Evolutionary conservation across 2,329 filamentous ascomycete genomes (phyloP).

Genomic region (Calycina herbarum): DNA sequence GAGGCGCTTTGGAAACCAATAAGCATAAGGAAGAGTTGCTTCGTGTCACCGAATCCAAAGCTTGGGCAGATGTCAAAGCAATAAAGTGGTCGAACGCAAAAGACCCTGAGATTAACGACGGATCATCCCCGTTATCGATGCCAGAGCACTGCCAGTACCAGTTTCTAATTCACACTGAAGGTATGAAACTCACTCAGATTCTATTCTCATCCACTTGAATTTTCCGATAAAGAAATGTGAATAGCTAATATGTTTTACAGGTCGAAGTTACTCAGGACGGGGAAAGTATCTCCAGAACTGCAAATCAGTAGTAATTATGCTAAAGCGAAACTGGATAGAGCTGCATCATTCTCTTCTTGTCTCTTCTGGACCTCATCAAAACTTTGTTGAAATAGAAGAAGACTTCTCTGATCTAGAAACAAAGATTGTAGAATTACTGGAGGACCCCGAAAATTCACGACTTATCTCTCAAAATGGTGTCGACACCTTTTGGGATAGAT

Average conservation of each 20-base stretch:
- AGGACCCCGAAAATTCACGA: constrained; percentile 45
- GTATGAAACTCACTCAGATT: background rate
- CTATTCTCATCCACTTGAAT: no score
- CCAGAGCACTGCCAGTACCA: constrained; percentile 56
- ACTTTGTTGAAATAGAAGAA: constrained; percentile 48
- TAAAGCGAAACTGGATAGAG: constrained; percentile 20
- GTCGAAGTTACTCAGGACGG: constrained; percentile 52
- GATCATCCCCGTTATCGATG: constrained; percentile 41
- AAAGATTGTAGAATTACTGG: constrained; percentile 43
- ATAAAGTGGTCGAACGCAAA: constrained; percentile 26
- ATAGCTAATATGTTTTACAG: background rate
- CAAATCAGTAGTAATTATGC: constrained; percentile 18
- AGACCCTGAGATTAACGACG: constrained; percentile 13
- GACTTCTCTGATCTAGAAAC: constrained; percentile 44
- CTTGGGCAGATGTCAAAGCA: constrained; percentile 40
- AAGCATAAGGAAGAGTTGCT: constrained; percentile 32
- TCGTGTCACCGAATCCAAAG: constrained; percentile 31
- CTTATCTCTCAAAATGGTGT: constrained; percentile 43
- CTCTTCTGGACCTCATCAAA: constrained; percentile 45
- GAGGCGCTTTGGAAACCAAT: constrained; percentile 33
- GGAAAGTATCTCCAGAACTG: constrained; percentile 52
- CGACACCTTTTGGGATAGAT: constrained; percentile 44
- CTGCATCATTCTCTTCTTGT: constrained; percentile 24
- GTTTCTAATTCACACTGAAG: constrained; percentile 54
- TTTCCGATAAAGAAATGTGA: no score